Percentiles rank a stretch among this genome's conserved stretches.
Evolutionary conservation across 192 early-diverging fungal species (phyloP).

Genomic region (Coemansia sp.): DNA sequence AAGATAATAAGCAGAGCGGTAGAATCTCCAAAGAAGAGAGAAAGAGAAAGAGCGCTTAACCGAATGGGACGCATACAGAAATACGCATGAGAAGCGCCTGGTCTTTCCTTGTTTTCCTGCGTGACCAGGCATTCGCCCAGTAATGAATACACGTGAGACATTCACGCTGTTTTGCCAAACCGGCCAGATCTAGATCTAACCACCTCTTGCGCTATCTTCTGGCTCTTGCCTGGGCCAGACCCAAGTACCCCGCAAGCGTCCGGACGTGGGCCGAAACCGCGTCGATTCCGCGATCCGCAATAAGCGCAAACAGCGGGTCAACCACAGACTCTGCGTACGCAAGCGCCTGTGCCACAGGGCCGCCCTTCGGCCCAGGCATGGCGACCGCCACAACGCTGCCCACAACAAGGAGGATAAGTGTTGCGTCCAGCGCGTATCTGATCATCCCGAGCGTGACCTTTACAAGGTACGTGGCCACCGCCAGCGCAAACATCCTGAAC

Average conservation of each 20-base stretch:
- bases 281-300: conserved; percentile 29
- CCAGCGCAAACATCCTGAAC: conserved; percentile 31
- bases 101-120: neutral
- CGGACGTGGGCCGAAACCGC: conserved; percentile 20
- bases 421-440: conserved; percentile 32
- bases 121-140: neutral
- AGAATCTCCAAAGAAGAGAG: neutral
- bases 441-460: conserved; percentile 33
- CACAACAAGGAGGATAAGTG: conserved; percentile 24
- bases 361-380: conserved; percentile 34
- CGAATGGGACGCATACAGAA: no score
- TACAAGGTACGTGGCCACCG: conserved; percentile 12
- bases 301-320: conserved; percentile 26
- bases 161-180: no score
- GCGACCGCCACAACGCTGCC: conserved; percentile 23
- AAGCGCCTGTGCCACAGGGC: conserved; percentile 24
- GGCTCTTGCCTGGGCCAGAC: conserved; percentile 20
- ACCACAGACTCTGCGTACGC: conserved; percentile 35
- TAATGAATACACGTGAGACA: neutral
- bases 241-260: conserved; percentile 23
- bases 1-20: no score
- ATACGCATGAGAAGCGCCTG: no score
- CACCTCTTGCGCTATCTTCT: neutral
- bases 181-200: no score
- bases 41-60: neutral